Base-by-base conservation (phyloP, 148 eudicot species). In the Nepenthes mirabilis region DNA sequence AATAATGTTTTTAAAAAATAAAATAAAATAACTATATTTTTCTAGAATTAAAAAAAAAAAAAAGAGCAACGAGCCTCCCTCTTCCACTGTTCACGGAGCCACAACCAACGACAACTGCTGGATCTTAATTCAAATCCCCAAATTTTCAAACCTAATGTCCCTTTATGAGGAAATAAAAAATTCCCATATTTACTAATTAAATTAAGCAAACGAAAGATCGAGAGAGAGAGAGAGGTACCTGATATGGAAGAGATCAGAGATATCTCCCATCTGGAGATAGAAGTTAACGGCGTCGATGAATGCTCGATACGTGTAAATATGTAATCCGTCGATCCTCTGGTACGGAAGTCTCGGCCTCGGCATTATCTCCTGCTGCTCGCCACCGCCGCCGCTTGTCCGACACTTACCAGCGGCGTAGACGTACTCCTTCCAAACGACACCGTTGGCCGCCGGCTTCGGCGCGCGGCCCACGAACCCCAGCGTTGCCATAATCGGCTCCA, bases 251-350 rank as follows among this genome's bases (percentile, higher is more conserved):
- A 84, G 50, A 13, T 72, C 69, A 10, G 86, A 79, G 50, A 81
- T 37, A 67, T 77, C 67, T 32, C 33, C 52, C 71, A 57, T 63
- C 4, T 54, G 34, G 62, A 72, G 79, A 34, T 74, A 72, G 59
- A 71, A 81, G 56, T 65, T 70, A 37, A 84, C 59, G 43, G 80
- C 79, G n/a, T 84, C 90, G n/a, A 81, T 51, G 58, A 84, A 84
- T 1, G 83, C 74, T 2, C 66, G 59, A 43, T 81, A 84, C 1
- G 83, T 81, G 65, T 63, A 57, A 11, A 81, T 49, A 62, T 84
- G 90, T 5, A 81, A 57, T 5, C 83, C 90, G 61, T 81, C 90
- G 10, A 84, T 74, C 61, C 82, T 79, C 12, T 71, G 75, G 14
- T 72, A 66, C 0, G 90, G 86, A 6, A 81, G 71, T 11, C 72